Percentiles rank a stretch among this genome's conserved stretches.
phyloP scores from a whole-genome alignment of 768 basidiomycete species.

The Trametopsis cervina region DNA sequence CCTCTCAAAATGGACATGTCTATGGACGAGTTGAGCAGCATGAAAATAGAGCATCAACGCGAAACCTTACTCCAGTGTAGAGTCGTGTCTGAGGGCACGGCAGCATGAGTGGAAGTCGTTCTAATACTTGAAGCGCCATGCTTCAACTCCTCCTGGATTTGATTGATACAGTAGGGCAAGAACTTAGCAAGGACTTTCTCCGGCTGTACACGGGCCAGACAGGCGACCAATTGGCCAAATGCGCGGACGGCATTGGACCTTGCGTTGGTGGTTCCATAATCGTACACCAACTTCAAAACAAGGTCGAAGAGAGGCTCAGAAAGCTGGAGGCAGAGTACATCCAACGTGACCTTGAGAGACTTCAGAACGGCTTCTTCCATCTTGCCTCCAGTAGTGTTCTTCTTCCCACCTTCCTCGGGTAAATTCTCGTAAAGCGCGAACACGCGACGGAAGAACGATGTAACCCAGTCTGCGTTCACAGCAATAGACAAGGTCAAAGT shows the following conservation, averaged over 20 bases:
- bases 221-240: conserved; percentile 82
- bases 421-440: conserved; percentile 85
- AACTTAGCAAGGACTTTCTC: conserved; percentile 74
- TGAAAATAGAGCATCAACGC: background rate
- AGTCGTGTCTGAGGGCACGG: conserved; percentile 79
- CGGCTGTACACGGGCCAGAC: conserved; percentile 74
- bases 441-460: conserved; percentile 68
- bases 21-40: conserved; percentile 21
- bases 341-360: conserved; percentile 72
- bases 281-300: conserved; percentile 74
- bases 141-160: conserved; percentile 80
- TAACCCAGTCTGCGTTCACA: conserved; percentile 87
- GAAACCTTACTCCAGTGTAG: conserved; percentile 82
- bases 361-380: conserved; percentile 72
- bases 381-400: conserved; percentile 81
- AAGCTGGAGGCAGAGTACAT: conserved; percentile 75
- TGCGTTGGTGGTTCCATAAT: conserved; percentile 85
- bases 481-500: background rate
- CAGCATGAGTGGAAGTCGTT: conserved; percentile 68
- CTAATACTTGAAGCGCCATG: conserved; percentile 85
- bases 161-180: conserved; percentile 64
- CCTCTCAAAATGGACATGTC: conserved; percentile 81
- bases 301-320: conserved; percentile 78
- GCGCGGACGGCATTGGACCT: conserved; percentile 89
- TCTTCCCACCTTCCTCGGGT: conserved; percentile 90